Evolutionary conservation across 371 early-diverging fungal species (phyloP).

Genomic region (Actinomucor elegans): DNA sequence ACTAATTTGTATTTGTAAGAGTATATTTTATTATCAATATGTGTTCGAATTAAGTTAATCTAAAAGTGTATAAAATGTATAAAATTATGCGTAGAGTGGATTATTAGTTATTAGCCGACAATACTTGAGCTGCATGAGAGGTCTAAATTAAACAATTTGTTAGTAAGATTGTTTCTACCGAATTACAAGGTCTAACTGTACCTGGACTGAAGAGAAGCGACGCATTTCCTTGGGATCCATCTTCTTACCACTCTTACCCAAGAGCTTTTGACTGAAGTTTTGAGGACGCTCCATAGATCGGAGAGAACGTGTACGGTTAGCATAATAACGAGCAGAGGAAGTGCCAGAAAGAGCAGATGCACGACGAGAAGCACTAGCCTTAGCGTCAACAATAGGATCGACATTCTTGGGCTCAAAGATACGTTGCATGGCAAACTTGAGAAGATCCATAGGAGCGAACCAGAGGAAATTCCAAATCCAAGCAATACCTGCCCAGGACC

Average conservation of each 20-base stretch:
- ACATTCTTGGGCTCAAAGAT: conserved; percentile 42
- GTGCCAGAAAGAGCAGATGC: conserved; percentile 27
- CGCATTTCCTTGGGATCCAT: conserved; percentile 52
- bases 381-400: conserved; percentile 5
- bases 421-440: conserved; percentile 69
- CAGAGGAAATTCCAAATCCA: conserved; percentile 79
- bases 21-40: no score
- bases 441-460: conserved; percentile 68
- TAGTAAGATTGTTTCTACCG: not conserved
- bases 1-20: no score
- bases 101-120: not conserved
- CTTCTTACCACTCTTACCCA: conserved; percentile 20
- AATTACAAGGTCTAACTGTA: no score
- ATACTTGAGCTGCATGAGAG: conserved; percentile 13
- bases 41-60: no score
- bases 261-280: conserved; percentile 29
- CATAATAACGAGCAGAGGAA: conserved; percentile 33
- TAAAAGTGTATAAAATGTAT: no score
- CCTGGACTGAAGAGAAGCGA: conserved; percentile 43
- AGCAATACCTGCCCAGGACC: conserved; percentile 59
- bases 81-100: no score
- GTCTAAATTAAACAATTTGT: not conserved
- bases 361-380: conserved; percentile 20
- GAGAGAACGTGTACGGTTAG: conserved; percentile 32
- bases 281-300: conserved; percentile 27